Conservation (phyloP, 169 alveolate species). For the Miamiensis avidus region DNA sequence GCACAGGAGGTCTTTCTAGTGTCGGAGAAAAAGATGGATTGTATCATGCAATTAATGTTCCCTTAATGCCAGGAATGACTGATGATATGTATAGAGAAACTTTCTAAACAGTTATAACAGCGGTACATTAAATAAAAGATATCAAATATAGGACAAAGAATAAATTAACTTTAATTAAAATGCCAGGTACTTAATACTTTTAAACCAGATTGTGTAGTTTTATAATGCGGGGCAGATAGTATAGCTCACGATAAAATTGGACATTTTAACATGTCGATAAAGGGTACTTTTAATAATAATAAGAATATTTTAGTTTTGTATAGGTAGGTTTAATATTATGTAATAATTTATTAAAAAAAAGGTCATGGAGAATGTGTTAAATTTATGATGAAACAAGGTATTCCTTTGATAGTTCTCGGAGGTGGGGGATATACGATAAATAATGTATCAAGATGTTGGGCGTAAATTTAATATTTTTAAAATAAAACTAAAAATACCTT, state of each 20-base stretch:
- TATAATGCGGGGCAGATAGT: constrained; percentile 86
- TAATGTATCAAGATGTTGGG: constrained; percentile 85
- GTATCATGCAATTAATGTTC: constrained; percentile 79
- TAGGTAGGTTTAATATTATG: too few relatives aligned
- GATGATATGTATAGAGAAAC: constrained; percentile 64
- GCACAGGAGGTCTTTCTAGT: constrained; percentile 72
- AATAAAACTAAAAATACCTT: too few relatives aligned
- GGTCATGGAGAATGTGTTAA: constrained; percentile 85
- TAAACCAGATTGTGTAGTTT: constrained; percentile 77
- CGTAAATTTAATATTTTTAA: constrained; percentile 34
- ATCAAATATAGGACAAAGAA: too few relatives aligned
- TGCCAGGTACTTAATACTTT: constrained; percentile 62
- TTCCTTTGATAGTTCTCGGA: constrained; percentile 77
- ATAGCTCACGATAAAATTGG: constrained; percentile 82
- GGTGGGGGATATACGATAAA: constrained; percentile 88
- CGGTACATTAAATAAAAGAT: not conserved
- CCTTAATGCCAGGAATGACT: constrained; percentile 76
- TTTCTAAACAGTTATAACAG: constrained; percentile 54
- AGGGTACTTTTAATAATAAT: not conserved
- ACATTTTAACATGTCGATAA: constrained; percentile 71
- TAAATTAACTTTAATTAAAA: too few relatives aligned
- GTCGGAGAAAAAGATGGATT: constrained; percentile 69
- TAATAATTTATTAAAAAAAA: constrained; percentile 1
- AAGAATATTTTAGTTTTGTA: too few relatives aligned
- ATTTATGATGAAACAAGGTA: constrained; percentile 64